These are phyloP conservation scores for Candida coleopterorum DNA, from an alignment of 805 yeast species.

Conservation along the genomic window DNA sequence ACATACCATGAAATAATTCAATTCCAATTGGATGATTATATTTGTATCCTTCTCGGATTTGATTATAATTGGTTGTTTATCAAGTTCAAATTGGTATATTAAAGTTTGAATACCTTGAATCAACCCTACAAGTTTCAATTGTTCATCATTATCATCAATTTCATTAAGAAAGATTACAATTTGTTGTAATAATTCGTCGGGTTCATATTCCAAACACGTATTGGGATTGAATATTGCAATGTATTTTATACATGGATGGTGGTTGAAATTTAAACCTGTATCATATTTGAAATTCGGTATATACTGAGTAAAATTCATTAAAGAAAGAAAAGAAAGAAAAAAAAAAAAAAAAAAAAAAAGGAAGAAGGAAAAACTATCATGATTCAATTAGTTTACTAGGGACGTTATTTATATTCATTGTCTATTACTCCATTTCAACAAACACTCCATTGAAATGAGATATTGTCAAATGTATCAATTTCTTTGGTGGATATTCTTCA, in stretches of 20 bases:
- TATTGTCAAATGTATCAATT: slow-evolving; percentile 26
- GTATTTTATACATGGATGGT: slow-evolving; percentile 15
- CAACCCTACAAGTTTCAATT: slow-evolving; percentile 31
- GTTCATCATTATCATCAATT: slow-evolving; percentile 13
- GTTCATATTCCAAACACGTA: slow-evolving; percentile 24
- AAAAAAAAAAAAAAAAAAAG: too few species aligned
- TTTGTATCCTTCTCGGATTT: slow-evolving; percentile 22
- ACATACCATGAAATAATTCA: slow-evolving; percentile 23
- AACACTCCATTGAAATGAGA: slow-evolving; percentile 19
- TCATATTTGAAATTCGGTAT: slow-evolving; percentile 16
- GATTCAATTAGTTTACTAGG: too few species aligned
- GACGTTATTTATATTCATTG: not conserved
- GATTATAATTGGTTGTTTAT: slow-evolving; percentile 17
- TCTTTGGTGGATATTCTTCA: slow-evolving; percentile 27
- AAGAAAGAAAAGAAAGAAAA: too few species aligned
- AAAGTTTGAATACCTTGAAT: slow-evolving; percentile 33
- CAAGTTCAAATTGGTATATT: slow-evolving; percentile 18
- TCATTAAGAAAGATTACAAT: slow-evolving; percentile 24
- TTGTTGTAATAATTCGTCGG: slow-evolving; percentile 29
- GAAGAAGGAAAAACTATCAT: too few species aligned
- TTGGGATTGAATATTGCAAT: slow-evolving; percentile 30
- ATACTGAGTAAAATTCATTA: slow-evolving; percentile 21
- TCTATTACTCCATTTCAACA: slow-evolving; percentile 10
- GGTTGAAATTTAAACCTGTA: not conserved
- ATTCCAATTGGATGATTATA: slow-evolving; percentile 21